Conservation (phyloP, 2,329 filamentous ascomycete genomes). For the Venturia carpophila region DNA sequence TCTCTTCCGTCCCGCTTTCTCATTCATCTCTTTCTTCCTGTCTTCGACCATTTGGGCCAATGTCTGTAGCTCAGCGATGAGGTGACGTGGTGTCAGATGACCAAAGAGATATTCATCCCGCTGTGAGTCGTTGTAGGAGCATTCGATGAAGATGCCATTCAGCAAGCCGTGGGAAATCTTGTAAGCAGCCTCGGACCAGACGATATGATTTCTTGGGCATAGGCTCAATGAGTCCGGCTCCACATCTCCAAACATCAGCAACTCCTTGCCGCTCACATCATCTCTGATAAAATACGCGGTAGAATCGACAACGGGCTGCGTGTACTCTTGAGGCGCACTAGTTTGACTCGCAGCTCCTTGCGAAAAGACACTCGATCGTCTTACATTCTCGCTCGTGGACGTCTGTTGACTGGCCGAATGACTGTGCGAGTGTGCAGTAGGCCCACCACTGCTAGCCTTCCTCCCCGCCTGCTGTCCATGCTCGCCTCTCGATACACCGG, state of each 20-base stretch:
- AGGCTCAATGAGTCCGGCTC: conserved; percentile 83
- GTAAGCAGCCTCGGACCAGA: conserved; percentile 84
- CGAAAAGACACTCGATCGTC: conserved; percentile 17
- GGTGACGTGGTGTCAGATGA: conserved; percentile 74
- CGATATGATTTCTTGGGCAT: conserved; percentile 66
- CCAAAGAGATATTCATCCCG: conserved; percentile 74
- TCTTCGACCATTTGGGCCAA: conserved; percentile 65
- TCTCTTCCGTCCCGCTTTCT: conserved; percentile 13
- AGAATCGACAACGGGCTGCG: conserved; percentile 62
- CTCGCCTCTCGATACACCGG: conserved; percentile 45
- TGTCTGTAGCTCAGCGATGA: conserved; percentile 67
- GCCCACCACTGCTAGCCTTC: neutral
- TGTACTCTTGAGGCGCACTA: conserved; percentile 23
- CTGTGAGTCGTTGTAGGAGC: conserved; percentile 79
- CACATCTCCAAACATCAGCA: conserved; percentile 91
- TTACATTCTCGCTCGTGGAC: neutral
- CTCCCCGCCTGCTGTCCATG: conserved; percentile 2
- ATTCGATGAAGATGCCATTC: conserved; percentile 86
- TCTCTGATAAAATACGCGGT: conserved; percentile 91
- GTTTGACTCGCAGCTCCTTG: conserved; percentile 16
- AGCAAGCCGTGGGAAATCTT: conserved; percentile 69
- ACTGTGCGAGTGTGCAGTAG: neutral
- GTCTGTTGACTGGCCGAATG: neutral
- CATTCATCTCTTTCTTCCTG: conserved; percentile 24
- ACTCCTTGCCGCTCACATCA: conserved; percentile 47